Evolutionary conservation across 305 asterid genomes (phyloP), one percentile per base, ranked within the genome.

Genomic region (Solanum hybrid): DNA sequence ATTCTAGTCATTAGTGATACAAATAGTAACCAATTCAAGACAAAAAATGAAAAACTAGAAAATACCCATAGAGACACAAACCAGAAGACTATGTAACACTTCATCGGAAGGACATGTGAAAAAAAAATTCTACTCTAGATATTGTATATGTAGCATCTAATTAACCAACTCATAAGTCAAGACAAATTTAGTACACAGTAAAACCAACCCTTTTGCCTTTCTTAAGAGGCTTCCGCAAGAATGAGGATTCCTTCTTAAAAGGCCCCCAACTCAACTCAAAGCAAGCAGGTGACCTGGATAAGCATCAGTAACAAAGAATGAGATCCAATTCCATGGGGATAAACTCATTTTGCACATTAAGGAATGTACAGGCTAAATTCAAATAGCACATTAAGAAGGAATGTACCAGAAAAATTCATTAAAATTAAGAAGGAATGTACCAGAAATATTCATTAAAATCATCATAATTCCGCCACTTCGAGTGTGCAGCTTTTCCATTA

Each of bases 361-460:
- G 31, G 31, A 77, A 46, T 20, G 26, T 8, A 61, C 71, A 36
- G 3, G 88, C 57, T 3, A 90, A 89, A 86, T 84, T 28, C 34
- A n/a, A 73, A 29, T 73, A 85, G n/a, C 33, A 64, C 42, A 90
- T 34, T 31, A 35, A 57, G 87, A 28, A 31, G 78, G 90, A n/a
- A n/a, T n/a, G n/a, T n/a, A n/a, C n/a, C n/a, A n/a, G n/a, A n/a
- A n/a, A n/a, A n/a, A n/a, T n/a, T n/a, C n/a, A n/a, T n/a, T n/a
- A n/a, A n/a, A n/a, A n/a, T n/a, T n/a, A n/a, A n/a, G n/a, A n/a
- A n/a, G n/a, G n/a, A n/a, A 79, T 94, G 75, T 34, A 96, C 99
- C 99, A 97, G 95, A 97, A 97, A 93, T 95, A 97, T 91, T 97
- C 99, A 87, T 97, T 97, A 91, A 97, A 97, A 91, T 97, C 99